Evolutionary conservation across 352 stramenopile genomes (phyloP), one percentile per base, ranked within the genome.

Genomic region (Globisporangium heterothallicum): DNA sequence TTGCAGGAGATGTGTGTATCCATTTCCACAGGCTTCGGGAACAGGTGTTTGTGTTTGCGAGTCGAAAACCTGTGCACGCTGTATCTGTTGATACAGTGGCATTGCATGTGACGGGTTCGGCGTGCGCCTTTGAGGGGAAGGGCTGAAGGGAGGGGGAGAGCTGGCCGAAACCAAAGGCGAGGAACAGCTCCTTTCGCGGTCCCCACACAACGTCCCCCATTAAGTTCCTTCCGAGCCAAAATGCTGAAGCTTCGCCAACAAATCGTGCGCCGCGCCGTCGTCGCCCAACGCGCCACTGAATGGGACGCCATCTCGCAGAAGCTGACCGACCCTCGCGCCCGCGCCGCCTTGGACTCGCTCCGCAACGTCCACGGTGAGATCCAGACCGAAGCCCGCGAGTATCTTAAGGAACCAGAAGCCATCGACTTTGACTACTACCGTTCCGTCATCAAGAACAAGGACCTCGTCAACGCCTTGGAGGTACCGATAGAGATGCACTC

Each of bases 361-460:
- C 80, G 78, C 53, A 85, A 82, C 53, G 69, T 83, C 49, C 78
- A 92, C 66, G 78, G 76, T 58, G 74, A 90, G 67, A 84, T 92
- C 62, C 64, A 87, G 56, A 63, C 61, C 47, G 82, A 92, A 56
- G 77, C 79, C 16, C 79, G 80, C 49, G 51, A 73, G 52, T 91
- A 70, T 56, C 53, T 89, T 26, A 82, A 86, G 59, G 82, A 90
- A 63, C 82, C 82, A 7, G 77, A 92, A 59, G 61, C 79, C 29
- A 92, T 92, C 54, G 80, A 90, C 76, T 92, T 92, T 61, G 78
- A 84, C 42, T 80, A 92, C 72, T 92, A 92, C 70, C 80, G 78
- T 62, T 86, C 76, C 54, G 63, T 92, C 40, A 79, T 89, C 63
- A 90, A 90, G 76, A 90, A 92, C 78, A 92, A 92, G 73, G 79